phyloP scores from a whole-genome alignment of 2,329 filamentous ascomycete species.

The Penicillium verrucosum region DNA sequence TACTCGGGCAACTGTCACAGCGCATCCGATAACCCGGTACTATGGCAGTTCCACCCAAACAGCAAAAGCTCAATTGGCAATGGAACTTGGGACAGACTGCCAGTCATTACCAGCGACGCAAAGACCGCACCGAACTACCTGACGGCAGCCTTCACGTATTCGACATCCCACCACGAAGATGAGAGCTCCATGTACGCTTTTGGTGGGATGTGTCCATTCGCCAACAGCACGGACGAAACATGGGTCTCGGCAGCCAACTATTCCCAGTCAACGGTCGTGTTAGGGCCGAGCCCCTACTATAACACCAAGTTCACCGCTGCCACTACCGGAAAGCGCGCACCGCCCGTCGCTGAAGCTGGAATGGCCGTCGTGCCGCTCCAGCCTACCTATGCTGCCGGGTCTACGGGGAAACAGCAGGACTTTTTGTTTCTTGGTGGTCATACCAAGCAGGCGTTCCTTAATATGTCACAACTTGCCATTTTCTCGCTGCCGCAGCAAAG shows the following conservation, averaged over 20 bases:
- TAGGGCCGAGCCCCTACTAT: conserved; percentile 45
- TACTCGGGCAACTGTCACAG: conserved; percentile 69
- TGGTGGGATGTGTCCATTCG: conserved; percentile 79
- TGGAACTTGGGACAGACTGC: conserved; percentile 55
- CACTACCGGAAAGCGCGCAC: conserved; percentile 53
- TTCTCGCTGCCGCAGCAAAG: conserved; percentile 82
- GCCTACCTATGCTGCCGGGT: conserved; percentile 66
- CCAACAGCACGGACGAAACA: conserved; percentile 42
- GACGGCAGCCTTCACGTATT: conserved; percentile 64
- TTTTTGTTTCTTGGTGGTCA: conserved; percentile 85
- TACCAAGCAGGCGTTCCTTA: conserved; percentile 78
- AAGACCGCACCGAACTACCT: conserved; percentile 54
- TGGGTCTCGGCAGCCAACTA: conserved; percentile 73
- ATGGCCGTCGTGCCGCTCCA: conserved; percentile 75
- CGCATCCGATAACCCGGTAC: conserved; percentile 47
- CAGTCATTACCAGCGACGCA: conserved; percentile 32
- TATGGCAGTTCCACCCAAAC: conserved; percentile 67
- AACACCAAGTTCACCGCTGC: conserved; percentile 31
- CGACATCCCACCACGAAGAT: conserved; percentile 51
- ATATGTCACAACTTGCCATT: conserved; percentile 86
- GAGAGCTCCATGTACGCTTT: conserved; percentile 63
- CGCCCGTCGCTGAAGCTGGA: conserved; percentile 78
- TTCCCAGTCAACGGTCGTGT: conserved; percentile 72
- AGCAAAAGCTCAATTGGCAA: conserved; percentile 43
- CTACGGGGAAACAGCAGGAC: conserved; percentile 65